Evolutionary conservation across 1,284 basidiomycete species (phyloP).

Genomic region (Pisolithus thermaeus): DNA sequence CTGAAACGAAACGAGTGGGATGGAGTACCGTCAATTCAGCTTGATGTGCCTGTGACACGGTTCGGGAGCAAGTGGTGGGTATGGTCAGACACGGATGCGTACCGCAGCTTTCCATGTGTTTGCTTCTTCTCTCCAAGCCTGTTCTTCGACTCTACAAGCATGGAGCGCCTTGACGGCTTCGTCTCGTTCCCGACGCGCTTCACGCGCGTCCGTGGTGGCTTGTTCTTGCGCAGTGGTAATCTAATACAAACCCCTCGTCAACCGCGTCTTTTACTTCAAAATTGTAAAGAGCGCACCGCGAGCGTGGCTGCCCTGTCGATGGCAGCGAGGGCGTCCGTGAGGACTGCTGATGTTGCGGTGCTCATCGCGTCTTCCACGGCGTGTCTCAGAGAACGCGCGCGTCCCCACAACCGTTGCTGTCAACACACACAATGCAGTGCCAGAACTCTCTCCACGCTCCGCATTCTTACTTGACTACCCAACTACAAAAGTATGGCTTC

Average conservation of each 20-base stretch:
- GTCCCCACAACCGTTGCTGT: too few relatives aligned
- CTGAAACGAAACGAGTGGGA: not conserved
- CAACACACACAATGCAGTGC: too few relatives aligned
- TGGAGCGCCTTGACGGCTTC: constrained; percentile 45
- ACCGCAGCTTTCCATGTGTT: constrained; percentile 48
- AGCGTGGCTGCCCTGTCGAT: constrained; percentile 30
- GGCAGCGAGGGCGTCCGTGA: constrained; percentile 29
- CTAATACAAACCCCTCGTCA: constrained; percentile 22
- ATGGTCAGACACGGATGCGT: constrained; percentile 22
- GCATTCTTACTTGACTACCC: too few relatives aligned
- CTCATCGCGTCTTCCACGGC: constrained; percentile 3
- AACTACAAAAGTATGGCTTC: too few relatives aligned
- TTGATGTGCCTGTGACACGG: constrained; percentile 42
- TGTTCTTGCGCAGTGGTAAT: constrained; percentile 42
- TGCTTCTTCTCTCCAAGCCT: constrained; percentile 45
- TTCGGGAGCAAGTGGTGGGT: constrained; percentile 6
- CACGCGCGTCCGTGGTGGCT: constrained; percentile 38
- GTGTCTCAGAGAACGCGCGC: too few relatives aligned
- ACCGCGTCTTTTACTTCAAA: not conserved
- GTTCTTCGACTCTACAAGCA: constrained; percentile 39
- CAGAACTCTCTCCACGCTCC: too few relatives aligned
- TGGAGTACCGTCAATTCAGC: constrained; percentile 46
- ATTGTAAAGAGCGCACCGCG: constrained; percentile 20
- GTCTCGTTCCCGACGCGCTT: constrained; percentile 49
- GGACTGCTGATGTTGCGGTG: constrained; percentile 23